A percentile compares a stretch with the other conserved stretches of the same genome.
These are phyloP conservation scores for Jimgerdemannia lactiflua DNA, from an alignment of 192 early-diverging fungal genomes.

Conservation along the genomic window DNA sequence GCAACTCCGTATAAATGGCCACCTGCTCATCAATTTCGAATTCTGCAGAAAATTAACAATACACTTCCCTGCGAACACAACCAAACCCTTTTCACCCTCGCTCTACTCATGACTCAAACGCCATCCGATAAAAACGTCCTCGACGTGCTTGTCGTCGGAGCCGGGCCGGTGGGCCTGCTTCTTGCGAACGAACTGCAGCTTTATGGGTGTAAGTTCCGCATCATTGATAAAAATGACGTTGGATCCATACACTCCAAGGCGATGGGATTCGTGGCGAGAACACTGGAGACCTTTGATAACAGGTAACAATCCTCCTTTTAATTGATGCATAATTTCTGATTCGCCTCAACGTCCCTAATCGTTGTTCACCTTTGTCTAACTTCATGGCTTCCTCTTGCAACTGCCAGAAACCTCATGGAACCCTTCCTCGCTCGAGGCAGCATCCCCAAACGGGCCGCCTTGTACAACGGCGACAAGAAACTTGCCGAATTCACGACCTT, in stretches of 20 bases:
- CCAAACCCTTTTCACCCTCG: too few species aligned
- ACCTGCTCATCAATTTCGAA: too few species aligned
- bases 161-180: slow-evolving; percentile 29
- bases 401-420: not conserved
- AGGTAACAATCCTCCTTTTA: not conserved
- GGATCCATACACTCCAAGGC: not conserved
- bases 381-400: too few species aligned
- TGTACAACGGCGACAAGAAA: not conserved
- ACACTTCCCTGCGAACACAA: too few species aligned
- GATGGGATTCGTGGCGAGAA: not conserved
- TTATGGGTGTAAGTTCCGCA: slow-evolving; percentile 18
- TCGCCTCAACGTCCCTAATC: too few species aligned
- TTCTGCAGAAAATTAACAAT: too few species aligned
- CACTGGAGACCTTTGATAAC: not conserved
- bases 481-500: not conserved
- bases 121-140: not conserved
- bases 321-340: too few species aligned
- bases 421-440: not conserved
- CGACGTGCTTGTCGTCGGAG: slow-evolving; percentile 26
- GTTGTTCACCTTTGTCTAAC: too few species aligned
- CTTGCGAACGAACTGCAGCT: slow-evolving; percentile 15
- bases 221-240: slow-evolving; percentile 16
- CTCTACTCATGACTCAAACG: not conserved
- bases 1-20: too few species aligned
- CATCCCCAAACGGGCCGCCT: not conserved